Percentiles rank a stretch among this genome's conserved stretches.
Conservation (phyloP, 805 yeast species). For the Blastobotrys mokoenaii region DNA sequence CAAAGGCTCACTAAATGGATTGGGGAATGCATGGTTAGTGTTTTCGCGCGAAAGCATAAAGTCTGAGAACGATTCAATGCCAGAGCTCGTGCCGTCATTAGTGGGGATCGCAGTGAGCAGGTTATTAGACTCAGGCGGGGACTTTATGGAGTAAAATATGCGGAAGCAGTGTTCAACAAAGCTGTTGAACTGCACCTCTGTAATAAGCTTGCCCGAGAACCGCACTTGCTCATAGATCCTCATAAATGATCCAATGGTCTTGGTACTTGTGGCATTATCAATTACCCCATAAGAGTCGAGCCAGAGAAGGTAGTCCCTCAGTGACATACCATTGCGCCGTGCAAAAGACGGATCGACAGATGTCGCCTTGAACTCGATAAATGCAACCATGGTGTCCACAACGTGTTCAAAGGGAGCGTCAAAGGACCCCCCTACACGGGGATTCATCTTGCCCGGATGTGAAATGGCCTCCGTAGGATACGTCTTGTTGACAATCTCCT, state of each 20-base stretch:
- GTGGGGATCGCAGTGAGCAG: neutral
- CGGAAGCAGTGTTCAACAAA: conserved; percentile 39
- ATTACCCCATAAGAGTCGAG: conserved; percentile 24
- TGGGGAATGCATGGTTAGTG: conserved; percentile 2
- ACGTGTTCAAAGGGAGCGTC: conserved; percentile 24
- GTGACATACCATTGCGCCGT: conserved; percentile 26
- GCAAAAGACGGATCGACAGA: conserved; percentile 33
- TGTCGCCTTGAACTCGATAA: conserved; percentile 26
- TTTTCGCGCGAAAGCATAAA: neutral
- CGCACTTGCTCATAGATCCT: conserved; percentile 57
- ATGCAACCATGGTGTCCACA: conserved; percentile 19
- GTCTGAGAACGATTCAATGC: neutral
- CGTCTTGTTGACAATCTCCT: conserved; percentile 33
- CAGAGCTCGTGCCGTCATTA: neutral
- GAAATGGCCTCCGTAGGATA: conserved; percentile 35
- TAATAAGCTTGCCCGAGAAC: conserved; percentile 55
- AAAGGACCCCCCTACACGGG: conserved; percentile 23
- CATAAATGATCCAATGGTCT: conserved; percentile 30
- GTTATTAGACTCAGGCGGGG: conserved; percentile 5
- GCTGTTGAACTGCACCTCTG: conserved; percentile 48
- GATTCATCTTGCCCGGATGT: conserved; percentile 47
- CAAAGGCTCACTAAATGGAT: neutral
- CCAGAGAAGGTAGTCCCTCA: conserved; percentile 43
- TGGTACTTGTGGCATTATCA: conserved; percentile 11
- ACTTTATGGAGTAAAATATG: conserved; percentile 13